Conservation (phyloP, 1,284 basidiomycete genomes). For the Cutaneotrichosporon curvatum region DNA sequence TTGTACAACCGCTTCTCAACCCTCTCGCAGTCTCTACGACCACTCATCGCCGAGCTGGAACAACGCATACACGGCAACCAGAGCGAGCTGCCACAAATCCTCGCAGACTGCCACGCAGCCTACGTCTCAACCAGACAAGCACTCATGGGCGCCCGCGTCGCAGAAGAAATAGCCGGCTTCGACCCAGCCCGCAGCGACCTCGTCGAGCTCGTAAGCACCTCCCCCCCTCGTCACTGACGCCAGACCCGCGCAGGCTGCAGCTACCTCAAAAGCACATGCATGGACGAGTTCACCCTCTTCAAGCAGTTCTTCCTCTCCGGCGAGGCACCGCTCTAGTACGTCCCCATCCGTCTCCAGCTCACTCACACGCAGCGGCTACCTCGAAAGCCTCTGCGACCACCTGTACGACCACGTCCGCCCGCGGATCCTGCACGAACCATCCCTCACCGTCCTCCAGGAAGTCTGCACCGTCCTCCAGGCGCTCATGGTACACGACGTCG, state of each 20-base stretch:
- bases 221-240: neutral
- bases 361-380: constrained; percentile 57
- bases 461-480: constrained; percentile 90
- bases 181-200: constrained; percentile 70
- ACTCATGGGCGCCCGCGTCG: constrained; percentile 62
- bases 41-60: constrained; percentile 76
- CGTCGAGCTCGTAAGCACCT: constrained; percentile 57
- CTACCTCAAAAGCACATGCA: constrained; percentile 80
- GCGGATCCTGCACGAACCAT: constrained; percentile 81
- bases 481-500: constrained; percentile 74
- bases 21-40: constrained; percentile 62
- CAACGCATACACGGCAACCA: constrained; percentile 58
- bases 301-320: constrained; percentile 78
- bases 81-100: constrained; percentile 65
- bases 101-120: constrained; percentile 74
- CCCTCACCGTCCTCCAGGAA: constrained; percentile 76
- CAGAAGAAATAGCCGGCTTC: constrained; percentile 71
- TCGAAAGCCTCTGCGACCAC: constrained; percentile 83
- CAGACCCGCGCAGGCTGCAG: constrained; percentile 73
- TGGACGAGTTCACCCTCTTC: constrained; percentile 77
- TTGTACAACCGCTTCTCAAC: constrained; percentile 79
- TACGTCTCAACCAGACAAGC: constrained; percentile 67
- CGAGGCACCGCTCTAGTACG: constrained; percentile 75
- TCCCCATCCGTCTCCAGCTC: constrained; percentile 17
- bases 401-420: constrained; percentile 89